phyloP scores from a whole-genome alignment of 2,329 filamentous ascomycete genomes.

The Calonectria pteridis region DNA sequence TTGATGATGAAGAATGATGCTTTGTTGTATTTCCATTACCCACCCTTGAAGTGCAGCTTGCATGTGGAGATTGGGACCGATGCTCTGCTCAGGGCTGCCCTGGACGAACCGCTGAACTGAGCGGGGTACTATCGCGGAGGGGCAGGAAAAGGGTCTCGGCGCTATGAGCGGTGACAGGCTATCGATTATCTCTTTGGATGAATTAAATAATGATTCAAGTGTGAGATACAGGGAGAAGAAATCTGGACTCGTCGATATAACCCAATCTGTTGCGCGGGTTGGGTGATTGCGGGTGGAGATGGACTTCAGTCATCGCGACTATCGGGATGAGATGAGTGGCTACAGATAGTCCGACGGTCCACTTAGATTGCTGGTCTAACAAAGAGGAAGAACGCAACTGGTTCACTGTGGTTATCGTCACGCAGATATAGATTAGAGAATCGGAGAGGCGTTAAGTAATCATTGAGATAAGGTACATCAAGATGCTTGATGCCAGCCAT shows the following conservation, averaged over 20 bases:
- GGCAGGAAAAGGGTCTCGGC: neutral
- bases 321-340: conserved; percentile 3
- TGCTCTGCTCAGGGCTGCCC: too few species aligned
- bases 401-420: neutral
- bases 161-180: neutral
- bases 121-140: neutral
- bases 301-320: neutral
- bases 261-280: neutral
- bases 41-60: too few species aligned
- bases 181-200: neutral
- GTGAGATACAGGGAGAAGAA: neutral
- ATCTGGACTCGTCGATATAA: neutral
- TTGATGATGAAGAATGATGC: neutral
- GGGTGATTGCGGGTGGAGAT: conserved; percentile 20
- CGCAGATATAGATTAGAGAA: neutral
- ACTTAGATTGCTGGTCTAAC: neutral
- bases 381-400: neutral
- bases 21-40: neutral
- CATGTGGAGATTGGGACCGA: too few species aligned
- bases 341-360: neutral
- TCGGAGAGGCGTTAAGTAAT: neutral
- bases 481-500: neutral
- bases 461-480: neutral
- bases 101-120: neutral
- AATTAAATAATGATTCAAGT: neutral